Conservation (phyloP, 148 eudicot genomes). For the Nyssa sinensis region DNA sequence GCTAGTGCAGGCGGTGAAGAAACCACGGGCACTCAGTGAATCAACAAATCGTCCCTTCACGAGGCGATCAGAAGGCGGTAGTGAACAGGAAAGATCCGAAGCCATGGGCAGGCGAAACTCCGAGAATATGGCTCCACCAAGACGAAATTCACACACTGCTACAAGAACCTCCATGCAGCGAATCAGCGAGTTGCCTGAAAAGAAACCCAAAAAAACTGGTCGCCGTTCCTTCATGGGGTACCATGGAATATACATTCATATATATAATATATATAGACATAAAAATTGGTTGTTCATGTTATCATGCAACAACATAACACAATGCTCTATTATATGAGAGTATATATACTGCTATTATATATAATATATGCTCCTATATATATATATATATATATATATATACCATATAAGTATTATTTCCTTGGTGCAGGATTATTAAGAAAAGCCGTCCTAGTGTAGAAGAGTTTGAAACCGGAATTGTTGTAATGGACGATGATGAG, state of each 20-base stretch:
- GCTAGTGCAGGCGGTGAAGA: slow-evolving; percentile 83
- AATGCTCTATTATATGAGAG: too few relatives aligned
- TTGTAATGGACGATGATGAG: slow-evolving; percentile 36
- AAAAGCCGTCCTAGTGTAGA: slow-evolving; percentile 49
- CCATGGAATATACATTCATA: too few relatives aligned
- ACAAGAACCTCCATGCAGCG: slow-evolving; percentile 54
- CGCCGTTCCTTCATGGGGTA: slow-evolving; percentile 91
- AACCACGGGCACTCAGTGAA: slow-evolving; percentile 81
- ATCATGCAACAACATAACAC: too few relatives aligned
- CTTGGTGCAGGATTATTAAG: slow-evolving; percentile 64
- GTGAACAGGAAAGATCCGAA: slow-evolving; percentile 32
- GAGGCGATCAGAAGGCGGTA: slow-evolving; percentile 51
- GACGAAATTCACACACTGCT: slow-evolving; percentile 60
- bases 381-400: not conserved
- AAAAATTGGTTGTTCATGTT: too few relatives aligned
- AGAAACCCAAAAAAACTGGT: slow-evolving; percentile 51
- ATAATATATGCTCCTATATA: not conserved
- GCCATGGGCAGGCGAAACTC: slow-evolving; percentile 44
- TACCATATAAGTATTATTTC: not conserved
- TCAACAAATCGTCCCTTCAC: slow-evolving; percentile 62
- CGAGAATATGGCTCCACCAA: slow-evolving; percentile 38
- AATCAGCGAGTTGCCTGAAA: slow-evolving; percentile 70
- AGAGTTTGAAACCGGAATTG: slow-evolving; percentile 36
- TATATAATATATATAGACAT: too few relatives aligned
- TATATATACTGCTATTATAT: too few relatives aligned